Evolutionary conservation across 495 filamentous ascomycete species (phyloP).

Genomic region (Penicillium chermesinum): DNA sequence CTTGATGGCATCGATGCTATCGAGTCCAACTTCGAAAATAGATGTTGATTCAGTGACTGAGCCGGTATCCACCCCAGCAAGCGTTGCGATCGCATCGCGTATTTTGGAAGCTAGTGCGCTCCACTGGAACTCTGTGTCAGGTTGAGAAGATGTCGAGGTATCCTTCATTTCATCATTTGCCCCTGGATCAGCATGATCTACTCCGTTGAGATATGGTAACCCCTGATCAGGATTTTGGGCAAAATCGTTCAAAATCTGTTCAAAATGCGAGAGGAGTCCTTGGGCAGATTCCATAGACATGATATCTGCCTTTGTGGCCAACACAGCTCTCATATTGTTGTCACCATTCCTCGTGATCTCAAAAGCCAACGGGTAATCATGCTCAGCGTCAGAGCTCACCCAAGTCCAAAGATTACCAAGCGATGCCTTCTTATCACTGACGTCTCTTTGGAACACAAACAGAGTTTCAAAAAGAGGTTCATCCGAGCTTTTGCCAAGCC

Average conservation of each 20-base stretch:
- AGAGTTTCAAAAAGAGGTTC: constrained; percentile 40
- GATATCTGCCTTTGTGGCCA: constrained; percentile 42
- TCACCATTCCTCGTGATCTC: constrained; percentile 54
- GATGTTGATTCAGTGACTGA: constrained; percentile 52
- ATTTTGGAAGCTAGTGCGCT: constrained; percentile 43
- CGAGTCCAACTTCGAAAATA: constrained; percentile 79
- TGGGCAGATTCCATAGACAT: constrained; percentile 15
- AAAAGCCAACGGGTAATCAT: constrained; percentile 67
- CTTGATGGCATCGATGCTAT: constrained; percentile 85
- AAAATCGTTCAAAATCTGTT: constrained; percentile 21
- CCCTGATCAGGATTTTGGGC: constrained; percentile 14
- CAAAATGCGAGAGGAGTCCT: constrained; percentile 22
- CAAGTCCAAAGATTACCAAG: constrained; percentile 49
- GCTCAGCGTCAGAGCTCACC: constrained; percentile 49
- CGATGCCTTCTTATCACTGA: constrained; percentile 10
- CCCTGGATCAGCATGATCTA: neutral
- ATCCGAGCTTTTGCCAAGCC: constrained; percentile 34
- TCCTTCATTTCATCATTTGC: constrained; percentile 2
- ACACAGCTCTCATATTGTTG: constrained; percentile 42
- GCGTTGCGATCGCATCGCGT: constrained; percentile 52
- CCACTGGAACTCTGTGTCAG: constrained; percentile 47
- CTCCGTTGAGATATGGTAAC: constrained; percentile 13
- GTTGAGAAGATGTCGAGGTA: neutral
- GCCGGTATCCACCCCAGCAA: constrained; percentile 49
- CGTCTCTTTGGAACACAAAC: constrained; percentile 60